phyloP scores from a whole-genome alignment of 108 stramenopile genomes.

The Cylindrotheca fusiformis region DNA sequence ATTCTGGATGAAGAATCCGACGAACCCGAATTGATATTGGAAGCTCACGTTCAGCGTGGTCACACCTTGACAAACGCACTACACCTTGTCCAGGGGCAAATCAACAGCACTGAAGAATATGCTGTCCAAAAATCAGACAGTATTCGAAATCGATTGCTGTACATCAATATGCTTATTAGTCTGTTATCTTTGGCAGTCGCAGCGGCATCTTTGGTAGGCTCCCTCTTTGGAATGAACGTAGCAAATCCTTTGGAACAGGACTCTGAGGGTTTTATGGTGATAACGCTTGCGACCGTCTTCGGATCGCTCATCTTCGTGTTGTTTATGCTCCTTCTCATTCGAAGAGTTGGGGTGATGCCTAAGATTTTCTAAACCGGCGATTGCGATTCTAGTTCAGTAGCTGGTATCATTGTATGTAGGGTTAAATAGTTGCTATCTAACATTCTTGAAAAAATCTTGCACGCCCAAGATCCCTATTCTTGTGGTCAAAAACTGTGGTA shows the following conservation, averaged over 20 bases:
- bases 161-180: slow-evolving; percentile 76
- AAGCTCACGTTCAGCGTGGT: slow-evolving; percentile 76
- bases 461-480: slow-evolving; percentile 47
- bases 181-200: slow-evolving; percentile 56
- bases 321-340: slow-evolving; percentile 19
- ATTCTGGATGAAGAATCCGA: slow-evolving; percentile 84
- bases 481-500: slow-evolving; percentile 44
- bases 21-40: slow-evolving; percentile 85
- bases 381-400: not conserved
- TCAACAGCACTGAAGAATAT: slow-evolving; percentile 74
- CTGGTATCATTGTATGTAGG: not conserved
- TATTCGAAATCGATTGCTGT: slow-evolving; percentile 72
- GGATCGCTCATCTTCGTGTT: slow-evolving; percentile 22
- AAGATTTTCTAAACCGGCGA: slow-evolving; percentile 1
- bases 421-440: slow-evolving; percentile 18
- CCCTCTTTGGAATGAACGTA: slow-evolving; percentile 86
- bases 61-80: slow-evolving; percentile 62
- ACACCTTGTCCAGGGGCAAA: slow-evolving; percentile 70
- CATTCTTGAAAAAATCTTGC: slow-evolving; percentile 49
- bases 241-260: slow-evolving; percentile 55
- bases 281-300: slow-evolving; percentile 30
- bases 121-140: slow-evolving; percentile 65
- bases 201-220: slow-evolving; percentile 59
- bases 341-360: slow-evolving; percentile 16
- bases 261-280: slow-evolving; percentile 40